Evolutionary conservation across 805 yeast species (phyloP).

Genomic region (Nakazawaea holstii): DNA sequence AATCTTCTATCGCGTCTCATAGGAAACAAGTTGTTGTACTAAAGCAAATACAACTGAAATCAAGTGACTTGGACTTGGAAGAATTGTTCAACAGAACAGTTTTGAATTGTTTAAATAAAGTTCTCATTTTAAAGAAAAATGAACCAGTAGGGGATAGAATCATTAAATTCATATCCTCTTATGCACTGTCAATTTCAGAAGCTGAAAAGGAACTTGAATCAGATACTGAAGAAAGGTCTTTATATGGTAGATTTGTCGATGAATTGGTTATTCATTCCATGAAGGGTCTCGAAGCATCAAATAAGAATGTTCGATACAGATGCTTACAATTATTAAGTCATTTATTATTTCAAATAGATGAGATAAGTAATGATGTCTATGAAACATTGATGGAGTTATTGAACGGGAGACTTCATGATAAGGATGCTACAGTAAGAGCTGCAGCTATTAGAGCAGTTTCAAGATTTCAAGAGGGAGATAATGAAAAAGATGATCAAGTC

Average conservation of each 20-base stretch:
- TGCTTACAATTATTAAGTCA: conserved; percentile 72
- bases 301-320: conserved; percentile 73
- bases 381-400: conserved; percentile 57
- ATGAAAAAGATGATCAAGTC: conserved; percentile 29
- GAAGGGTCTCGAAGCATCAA: conserved; percentile 74
- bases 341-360: conserved; percentile 65
- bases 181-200: conserved; percentile 43
- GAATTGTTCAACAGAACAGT: conserved; percentile 58
- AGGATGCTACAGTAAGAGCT: conserved; percentile 72
- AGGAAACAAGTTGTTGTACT: conserved; percentile 64
- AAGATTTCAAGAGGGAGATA: conserved; percentile 59
- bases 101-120: conserved; percentile 55
- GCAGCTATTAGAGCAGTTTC: conserved; percentile 81
- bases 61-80: conserved; percentile 45
- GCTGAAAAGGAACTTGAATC: conserved; percentile 26
- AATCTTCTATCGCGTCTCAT: conserved; percentile 67
- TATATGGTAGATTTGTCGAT: conserved; percentile 51
- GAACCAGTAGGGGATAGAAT: conserved; percentile 72
- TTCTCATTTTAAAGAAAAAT: conserved; percentile 62
- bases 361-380: conserved; percentile 68
- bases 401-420: conserved; percentile 61
- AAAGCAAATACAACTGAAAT: conserved; percentile 50
- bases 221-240: conserved; percentile 24
- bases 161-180: conserved; percentile 60
- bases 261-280: conserved; percentile 59